A percentile compares a stretch with the other conserved stretches of the same genome.
These are phyloP conservation scores for Leishmania major DNA, from an alignment of 208 protist species.

Conservation along the genomic window DNA sequence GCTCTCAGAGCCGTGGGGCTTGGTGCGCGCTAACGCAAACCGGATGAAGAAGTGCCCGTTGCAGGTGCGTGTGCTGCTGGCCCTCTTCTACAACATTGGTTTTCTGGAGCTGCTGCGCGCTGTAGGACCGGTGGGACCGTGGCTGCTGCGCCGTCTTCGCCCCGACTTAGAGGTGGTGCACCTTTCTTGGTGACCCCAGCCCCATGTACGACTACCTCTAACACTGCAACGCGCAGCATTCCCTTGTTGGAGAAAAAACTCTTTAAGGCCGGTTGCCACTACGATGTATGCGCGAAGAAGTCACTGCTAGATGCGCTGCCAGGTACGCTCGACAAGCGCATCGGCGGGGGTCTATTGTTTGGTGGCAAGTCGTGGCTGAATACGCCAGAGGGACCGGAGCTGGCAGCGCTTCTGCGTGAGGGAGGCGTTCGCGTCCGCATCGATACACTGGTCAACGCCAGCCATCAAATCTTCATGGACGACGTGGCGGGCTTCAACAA, in stretches of 20 bases:
- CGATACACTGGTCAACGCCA: constrained; percentile 44
- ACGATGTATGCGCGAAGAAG: constrained; percentile 50
- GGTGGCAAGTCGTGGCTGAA: constrained; percentile 61
- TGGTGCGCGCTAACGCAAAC: constrained; percentile 32
- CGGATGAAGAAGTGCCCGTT: constrained; percentile 33
- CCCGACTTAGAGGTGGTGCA: constrained; percentile 66
- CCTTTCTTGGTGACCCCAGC: constrained; percentile 42
- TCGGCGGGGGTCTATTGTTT: constrained; percentile 49
- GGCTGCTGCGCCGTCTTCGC: constrained; percentile 41
- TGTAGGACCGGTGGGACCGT: constrained; percentile 48
- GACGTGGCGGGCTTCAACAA: constrained; percentile 47
- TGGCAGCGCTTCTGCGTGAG: constrained; percentile 37
- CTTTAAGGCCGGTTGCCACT: constrained; percentile 63
- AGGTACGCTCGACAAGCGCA: constrained; percentile 15
- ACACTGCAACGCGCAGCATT: constrained; percentile 67
- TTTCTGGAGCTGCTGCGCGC: constrained; percentile 50
- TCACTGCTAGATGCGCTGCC: constrained; percentile 50
- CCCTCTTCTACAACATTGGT: constrained; percentile 40
- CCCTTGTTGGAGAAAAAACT: constrained; percentile 50
- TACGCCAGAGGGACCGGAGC: constrained; percentile 26
- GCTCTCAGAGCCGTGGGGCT: constrained; percentile 67
- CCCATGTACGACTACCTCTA: constrained; percentile 77
- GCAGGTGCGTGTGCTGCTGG: constrained; percentile 26
- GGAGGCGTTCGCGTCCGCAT: constrained; percentile 33
- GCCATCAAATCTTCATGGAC: constrained; percentile 68